Evolutionary conservation across 148 eudicot genomes (phyloP).

Genomic region (Arctostaphylos glauca): DNA sequence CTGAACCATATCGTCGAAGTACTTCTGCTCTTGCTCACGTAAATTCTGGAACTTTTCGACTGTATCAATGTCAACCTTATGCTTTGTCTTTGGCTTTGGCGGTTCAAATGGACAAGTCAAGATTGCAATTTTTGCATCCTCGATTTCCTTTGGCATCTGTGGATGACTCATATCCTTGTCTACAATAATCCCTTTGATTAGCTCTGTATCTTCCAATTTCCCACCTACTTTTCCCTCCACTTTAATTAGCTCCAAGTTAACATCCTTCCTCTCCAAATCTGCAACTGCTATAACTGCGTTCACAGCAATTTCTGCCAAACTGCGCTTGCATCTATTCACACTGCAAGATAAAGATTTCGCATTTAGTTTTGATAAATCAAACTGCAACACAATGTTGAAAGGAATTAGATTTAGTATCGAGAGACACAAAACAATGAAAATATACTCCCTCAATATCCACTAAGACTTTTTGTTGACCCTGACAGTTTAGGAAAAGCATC

Average conservation of each 20-base stretch:
- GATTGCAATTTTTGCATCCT: slow-evolving; percentile 88
- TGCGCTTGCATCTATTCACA: slow-evolving; percentile 92
- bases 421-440: background rate
- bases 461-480: background rate
- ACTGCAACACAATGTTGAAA: background rate
- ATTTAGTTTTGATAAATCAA: slow-evolving; percentile 36
- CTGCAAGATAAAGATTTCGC: slow-evolving; percentile 39
- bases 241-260: slow-evolving; percentile 86
- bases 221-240: slow-evolving; percentile 99
- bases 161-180: slow-evolving; percentile 99
- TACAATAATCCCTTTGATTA: slow-evolving; percentile 90
- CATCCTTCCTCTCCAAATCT: slow-evolving; percentile 94
- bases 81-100: slow-evolving; percentile 99
- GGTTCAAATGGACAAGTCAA: slow-evolving; percentile 98
- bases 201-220: slow-evolving; percentile 91
- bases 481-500: background rate
- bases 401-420: background rate
- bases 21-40: slow-evolving; percentile 83
- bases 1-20: slow-evolving; percentile 95
- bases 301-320: slow-evolving; percentile 95
- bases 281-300: slow-evolving; percentile 98
- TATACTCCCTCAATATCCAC: background rate
- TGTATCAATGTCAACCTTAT: slow-evolving; percentile 98
- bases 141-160: slow-evolving; percentile 91
- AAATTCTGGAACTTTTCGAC: slow-evolving; percentile 93